Base-by-base conservation (phyloP, 495 filamentous ascomycete genomes). In the Aspergillus bridgeri region DNA sequence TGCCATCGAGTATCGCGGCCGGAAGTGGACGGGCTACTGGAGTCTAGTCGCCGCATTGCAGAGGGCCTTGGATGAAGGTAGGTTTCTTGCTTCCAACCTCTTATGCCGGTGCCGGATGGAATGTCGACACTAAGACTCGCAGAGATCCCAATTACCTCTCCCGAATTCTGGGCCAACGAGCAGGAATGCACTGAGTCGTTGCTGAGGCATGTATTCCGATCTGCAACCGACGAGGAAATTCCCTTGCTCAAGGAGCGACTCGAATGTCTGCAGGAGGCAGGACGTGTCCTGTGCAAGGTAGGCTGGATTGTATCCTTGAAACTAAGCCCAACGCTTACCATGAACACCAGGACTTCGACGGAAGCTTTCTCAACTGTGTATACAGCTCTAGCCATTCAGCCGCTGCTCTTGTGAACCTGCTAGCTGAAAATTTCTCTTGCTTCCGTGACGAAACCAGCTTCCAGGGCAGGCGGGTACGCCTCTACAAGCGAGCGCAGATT, bases 401-500 rank as follows among this genome's bases (percentile, higher is more conserved):
- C 1, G 89, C 91, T 13, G 81, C 81, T 3, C 79, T 99, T 0
- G 91, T 97, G 29, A 91, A 96, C 65, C 69, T 92, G 0, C 77
- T 98, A 1, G 87, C 86, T 15, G 80, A 83, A 20, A 82, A 90
- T 59, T 96, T 99, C 63, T 63, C 82, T 22, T 96, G 90, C 72
- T 96, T 99, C 76, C 79, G 87, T 25, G 94, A 98, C 64, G 89
- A 89, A 63, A 80, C 83, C 43, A 62, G 64, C 11, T 95, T 91
- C 70, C 84, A 92, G 50, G 83, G 84, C 6, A 81, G 82, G n/a
- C 80, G 79, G 19, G 84, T 98, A 3, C 89, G 89, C 19, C 79
- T 99, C 59, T 84, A 93, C 66, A 98, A 98, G 70, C 86, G 94
- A 8, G 92, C 94, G 3, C 94, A 99, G 76, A 98, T 98, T 54